A percentile compares a stretch with the other conserved stretches of the same genome.
Evolutionary conservation across 208 protist genomes (phyloP).

Genomic region (Trypanosoma mega): DNA sequence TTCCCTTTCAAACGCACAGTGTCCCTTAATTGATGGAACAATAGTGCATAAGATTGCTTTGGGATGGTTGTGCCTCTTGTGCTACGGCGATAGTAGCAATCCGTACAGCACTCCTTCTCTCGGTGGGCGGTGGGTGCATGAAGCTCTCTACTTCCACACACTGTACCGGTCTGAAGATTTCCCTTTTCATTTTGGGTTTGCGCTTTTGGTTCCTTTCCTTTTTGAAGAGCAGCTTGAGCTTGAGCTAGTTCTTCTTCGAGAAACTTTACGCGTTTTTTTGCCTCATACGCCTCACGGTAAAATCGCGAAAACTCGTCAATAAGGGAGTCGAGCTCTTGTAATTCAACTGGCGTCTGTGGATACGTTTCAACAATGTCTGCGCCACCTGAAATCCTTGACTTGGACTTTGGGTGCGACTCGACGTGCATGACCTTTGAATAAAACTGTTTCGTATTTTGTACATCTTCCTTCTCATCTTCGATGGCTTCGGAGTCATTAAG

Average conservation of each 20-base stretch:
- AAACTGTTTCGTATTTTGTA: constrained; percentile 1
- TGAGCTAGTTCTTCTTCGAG: constrained; percentile 40
- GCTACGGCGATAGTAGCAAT: too few relatives aligned
- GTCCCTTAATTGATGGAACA: too few relatives aligned
- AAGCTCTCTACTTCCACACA: too few relatives aligned
- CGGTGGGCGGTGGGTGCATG: too few relatives aligned
- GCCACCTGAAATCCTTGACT: not conserved
- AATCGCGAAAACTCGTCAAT: constrained; percentile 72
- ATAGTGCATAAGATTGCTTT: too few relatives aligned
- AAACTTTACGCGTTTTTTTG: constrained; percentile 35
- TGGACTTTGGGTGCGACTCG: too few relatives aligned
- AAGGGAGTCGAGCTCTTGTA: constrained; percentile 68
- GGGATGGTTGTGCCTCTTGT: too few relatives aligned
- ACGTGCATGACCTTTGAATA: not conserved
- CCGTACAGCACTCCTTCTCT: too few relatives aligned
- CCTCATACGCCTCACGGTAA: constrained; percentile 38
- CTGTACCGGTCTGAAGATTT: too few relatives aligned
- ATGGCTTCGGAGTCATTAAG: not conserved
- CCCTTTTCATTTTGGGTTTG: not conserved
- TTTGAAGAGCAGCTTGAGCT: constrained; percentile 4
- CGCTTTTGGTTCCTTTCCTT: constrained; percentile 6
- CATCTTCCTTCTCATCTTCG: not conserved
- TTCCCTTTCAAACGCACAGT: too few relatives aligned
- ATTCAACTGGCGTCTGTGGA: constrained; percentile 47
- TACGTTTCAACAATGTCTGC: not conserved